Percentiles rank a stretch among this genome's conserved stretches.
These are phyloP conservation scores for Fusarium secorum DNA, from an alignment of 2,329 filamentous ascomycete genomes.

Conservation along the genomic window DNA sequence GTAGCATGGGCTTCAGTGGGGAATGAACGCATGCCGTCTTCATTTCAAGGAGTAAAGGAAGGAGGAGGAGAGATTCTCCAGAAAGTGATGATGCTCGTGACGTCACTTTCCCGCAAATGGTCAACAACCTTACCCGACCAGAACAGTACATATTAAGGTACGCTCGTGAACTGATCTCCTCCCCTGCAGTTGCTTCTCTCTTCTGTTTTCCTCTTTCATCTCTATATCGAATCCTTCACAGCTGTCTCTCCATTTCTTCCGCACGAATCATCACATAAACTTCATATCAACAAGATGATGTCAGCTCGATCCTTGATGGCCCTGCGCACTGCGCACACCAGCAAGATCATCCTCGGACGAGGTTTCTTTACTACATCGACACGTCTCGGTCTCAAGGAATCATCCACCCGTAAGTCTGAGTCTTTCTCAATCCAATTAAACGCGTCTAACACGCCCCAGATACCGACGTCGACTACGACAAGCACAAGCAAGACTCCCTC, in stretches of 20 bases:
- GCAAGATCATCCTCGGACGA: conserved; percentile 36
- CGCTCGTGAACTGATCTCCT: conserved; percentile 9
- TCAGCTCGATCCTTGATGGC: conserved; percentile 34
- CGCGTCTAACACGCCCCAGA: conserved; percentile 34
- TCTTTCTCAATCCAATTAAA: neutral
- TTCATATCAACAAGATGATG: conserved; percentile 29
- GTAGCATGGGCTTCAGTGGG: conserved; percentile 6
- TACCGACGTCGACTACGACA: conserved; percentile 56
- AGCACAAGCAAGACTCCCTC: conserved; percentile 68
- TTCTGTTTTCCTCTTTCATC: neutral
- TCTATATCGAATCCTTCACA: neutral
- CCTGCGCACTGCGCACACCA: conserved; percentile 34
- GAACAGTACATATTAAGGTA: conserved; percentile 19
- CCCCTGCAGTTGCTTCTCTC: neutral
- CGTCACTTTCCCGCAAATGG: conserved; percentile 32
- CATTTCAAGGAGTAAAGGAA: conserved; percentile 17
- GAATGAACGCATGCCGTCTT: conserved; percentile 17
- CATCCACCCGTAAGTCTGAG: conserved; percentile 46
- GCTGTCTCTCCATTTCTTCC: neutral
- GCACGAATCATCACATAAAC: neutral
- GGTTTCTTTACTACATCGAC: conserved; percentile 41
- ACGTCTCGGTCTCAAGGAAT: conserved; percentile 49
- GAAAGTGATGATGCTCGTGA: conserved; percentile 33
- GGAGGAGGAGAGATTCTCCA: neutral
- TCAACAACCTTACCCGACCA: neutral